phyloP scores from a whole-genome alignment of 2,329 filamentous ascomycete genomes.

The Curvularia eragrostidis region DNA sequence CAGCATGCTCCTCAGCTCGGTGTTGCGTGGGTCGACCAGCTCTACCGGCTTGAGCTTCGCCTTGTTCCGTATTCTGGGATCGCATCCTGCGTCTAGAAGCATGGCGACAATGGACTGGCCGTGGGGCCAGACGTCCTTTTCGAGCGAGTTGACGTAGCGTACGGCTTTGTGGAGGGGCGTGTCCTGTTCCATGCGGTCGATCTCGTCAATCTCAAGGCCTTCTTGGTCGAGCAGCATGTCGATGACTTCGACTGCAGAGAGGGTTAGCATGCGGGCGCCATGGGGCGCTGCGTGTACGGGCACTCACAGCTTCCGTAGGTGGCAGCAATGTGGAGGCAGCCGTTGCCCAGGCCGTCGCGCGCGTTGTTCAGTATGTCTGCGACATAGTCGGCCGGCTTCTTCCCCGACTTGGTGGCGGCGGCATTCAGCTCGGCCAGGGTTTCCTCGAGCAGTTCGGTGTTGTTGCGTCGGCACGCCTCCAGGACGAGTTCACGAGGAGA shows the following conservation, averaged over 20 bases:
- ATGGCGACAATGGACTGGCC: constrained; percentile 75
- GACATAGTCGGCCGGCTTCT: constrained; percentile 64
- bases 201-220: constrained; percentile 82
- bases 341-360: constrained; percentile 83
- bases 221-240: constrained; percentile 84
- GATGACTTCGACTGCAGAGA: constrained; percentile 72
- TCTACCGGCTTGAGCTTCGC: constrained; percentile 74
- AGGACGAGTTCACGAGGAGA: constrained; percentile 84
- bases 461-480: constrained; percentile 93
- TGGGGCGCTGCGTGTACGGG: neutral
- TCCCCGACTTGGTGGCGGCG: constrained; percentile 57
- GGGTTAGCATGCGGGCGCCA: constrained; percentile 12
- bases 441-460: constrained; percentile 81
- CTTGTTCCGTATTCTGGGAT: constrained; percentile 71
- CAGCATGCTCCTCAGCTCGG: constrained; percentile 66
- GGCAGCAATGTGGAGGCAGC: constrained; percentile 89
- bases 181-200: constrained; percentile 73
- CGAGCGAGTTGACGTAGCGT: constrained; percentile 75
- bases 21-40: constrained; percentile 75
- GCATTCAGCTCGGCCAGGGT: constrained; percentile 65
- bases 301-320: constrained; percentile 80
- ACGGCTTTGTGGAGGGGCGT: constrained; percentile 82
- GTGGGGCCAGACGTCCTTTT: constrained; percentile 68
- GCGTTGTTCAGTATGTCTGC: constrained; percentile 84
- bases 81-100: constrained; percentile 80